These are phyloP conservation scores for Termitomyces sp. DNA, from an alignment of 768 basidiomycete species.

Conservation along the genomic window DNA sequence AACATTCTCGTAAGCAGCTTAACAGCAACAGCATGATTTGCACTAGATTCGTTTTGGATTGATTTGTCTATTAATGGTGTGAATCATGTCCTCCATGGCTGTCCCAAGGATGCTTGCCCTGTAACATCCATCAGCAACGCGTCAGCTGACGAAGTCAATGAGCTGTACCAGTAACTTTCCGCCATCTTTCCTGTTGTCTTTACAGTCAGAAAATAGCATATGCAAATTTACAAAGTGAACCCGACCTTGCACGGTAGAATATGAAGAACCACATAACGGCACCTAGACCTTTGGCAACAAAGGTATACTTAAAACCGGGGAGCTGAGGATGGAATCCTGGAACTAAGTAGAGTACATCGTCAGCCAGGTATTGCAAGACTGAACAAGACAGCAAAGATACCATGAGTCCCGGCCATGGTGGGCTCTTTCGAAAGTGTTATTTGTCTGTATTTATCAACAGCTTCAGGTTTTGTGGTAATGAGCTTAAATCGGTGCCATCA, in stretches of 20 bases:
- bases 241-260: constrained; percentile 90
- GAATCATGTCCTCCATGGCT: constrained; percentile 24
- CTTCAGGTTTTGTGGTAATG: constrained; percentile 10
- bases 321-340: constrained; percentile 88
- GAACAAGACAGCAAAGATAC: constrained; percentile 16
- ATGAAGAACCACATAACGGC: constrained; percentile 99
- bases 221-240: constrained; percentile 8
- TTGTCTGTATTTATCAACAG: constrained; percentile 27
- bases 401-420: constrained; percentile 38
- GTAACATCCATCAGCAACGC: constrained; percentile 1
- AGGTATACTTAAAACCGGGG: constrained; percentile 67
- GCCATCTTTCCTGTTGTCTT: constrained; percentile 58
- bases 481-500: not conserved
- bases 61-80: constrained; percentile 28
- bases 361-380: constrained; percentile 1
- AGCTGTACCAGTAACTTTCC: constrained; percentile 61
- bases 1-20: not conserved
- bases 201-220: constrained; percentile 1
- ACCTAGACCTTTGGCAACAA: constrained; percentile 80
- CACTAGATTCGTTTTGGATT: not conserved
- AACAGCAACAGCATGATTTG: not conserved
- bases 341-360: constrained; percentile 26
- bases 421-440: constrained; percentile 19
- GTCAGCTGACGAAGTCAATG: not conserved
- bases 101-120: constrained; percentile 51